Evolutionary conservation across 192 early-diverging fungal species (phyloP).

Genomic region (Mortierella hygrophila): DNA sequence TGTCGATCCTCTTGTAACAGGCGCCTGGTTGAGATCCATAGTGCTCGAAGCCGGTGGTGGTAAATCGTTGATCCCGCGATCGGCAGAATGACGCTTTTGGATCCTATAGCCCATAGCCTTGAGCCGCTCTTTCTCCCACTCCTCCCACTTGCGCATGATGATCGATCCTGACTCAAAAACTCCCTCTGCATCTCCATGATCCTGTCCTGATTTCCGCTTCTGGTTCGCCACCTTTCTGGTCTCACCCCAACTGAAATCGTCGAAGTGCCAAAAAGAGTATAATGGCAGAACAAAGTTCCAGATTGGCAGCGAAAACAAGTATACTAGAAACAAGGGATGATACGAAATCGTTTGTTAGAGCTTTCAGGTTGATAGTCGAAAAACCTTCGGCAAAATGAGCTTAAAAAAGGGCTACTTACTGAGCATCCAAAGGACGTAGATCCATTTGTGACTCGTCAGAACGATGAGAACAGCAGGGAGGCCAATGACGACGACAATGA

Average conservation of each 20-base stretch:
- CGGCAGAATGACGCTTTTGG: conserved; percentile 43
- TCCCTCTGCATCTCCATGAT: conserved; percentile 74
- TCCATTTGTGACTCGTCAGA: conserved; percentile 75
- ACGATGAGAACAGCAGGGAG: conserved; percentile 81
- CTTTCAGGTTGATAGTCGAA: too few species aligned
- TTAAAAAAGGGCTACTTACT: conserved; percentile 14
- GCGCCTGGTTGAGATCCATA: conserved; percentile 14
- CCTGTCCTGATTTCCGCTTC: conserved; percentile 77
- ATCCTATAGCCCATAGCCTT: conserved; percentile 52
- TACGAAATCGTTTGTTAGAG: neutral
- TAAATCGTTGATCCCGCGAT: conserved; percentile 47
- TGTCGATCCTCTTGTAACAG: neutral
- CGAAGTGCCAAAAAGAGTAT: conserved; percentile 96
- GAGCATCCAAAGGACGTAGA: conserved; percentile 84
- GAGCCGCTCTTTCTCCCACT: conserved; percentile 69
- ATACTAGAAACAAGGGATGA: conserved; percentile 72
- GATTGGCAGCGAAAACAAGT: conserved; percentile 84
- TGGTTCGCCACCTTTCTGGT: conserved; percentile 83
- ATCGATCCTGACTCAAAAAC: conserved; percentile 76
- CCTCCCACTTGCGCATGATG: conserved; percentile 68
- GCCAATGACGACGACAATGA: conserved; percentile 72
- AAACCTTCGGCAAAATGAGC: neutral
- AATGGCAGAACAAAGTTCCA: conserved; percentile 95
- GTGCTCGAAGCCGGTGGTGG: conserved; percentile 50
- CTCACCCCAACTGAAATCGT: conserved; percentile 91